These are phyloP conservation scores for Cystobasidium ongulense DNA, from an alignment of 768 basidiomycete genomes.

Conservation along the genomic window DNA sequence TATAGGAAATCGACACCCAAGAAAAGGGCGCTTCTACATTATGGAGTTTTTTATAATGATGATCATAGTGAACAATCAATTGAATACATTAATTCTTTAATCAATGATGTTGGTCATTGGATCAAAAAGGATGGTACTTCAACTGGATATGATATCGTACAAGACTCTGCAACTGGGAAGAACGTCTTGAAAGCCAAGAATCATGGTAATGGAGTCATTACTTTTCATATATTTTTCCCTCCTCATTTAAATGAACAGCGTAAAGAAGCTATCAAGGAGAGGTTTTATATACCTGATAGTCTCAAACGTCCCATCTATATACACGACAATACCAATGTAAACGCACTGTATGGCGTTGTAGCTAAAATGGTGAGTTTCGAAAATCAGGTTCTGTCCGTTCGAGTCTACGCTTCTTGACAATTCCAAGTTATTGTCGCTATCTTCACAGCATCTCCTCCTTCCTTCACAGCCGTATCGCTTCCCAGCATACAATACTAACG, in stretches of 20 bases:
- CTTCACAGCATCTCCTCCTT: neutral
- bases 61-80: neutral
- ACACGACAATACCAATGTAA: neutral
- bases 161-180: neutral
- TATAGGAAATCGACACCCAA: neutral
- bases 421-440: no score
- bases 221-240: neutral
- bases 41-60: neutral
- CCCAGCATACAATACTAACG: neutral
- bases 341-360: neutral
- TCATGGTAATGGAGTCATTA: neutral
- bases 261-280: neutral
- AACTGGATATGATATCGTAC: neutral
- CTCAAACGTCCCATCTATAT: neutral
- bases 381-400: neutral
- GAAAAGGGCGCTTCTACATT: neutral
- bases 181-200: neutral
- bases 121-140: neutral
- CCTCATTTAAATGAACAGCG: neutral
- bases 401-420: neutral
- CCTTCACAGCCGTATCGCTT: neutral
- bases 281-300: neutral
- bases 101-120: neutral
- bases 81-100: neutral
- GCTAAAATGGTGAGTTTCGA: neutral